Percentiles rank a stretch among this genome's conserved stretches.
phyloP scores from a whole-genome alignment of 1,139 yeast species.

The Nakaseomyces nivariensis region DNA sequence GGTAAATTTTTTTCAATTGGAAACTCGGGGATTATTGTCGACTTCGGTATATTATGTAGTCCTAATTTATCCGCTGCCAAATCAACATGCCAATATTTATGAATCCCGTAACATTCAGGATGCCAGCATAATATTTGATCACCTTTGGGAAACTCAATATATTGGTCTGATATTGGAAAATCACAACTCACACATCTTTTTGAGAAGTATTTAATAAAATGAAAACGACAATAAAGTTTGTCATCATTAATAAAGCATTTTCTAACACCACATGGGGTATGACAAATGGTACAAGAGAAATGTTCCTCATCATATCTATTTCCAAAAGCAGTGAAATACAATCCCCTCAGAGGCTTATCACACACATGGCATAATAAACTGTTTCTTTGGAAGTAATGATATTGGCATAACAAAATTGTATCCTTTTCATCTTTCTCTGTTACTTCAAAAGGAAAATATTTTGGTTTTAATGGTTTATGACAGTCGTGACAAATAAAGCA shows the following conservation, averaged over 20 bases:
- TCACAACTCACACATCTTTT: slow-evolving; percentile 90
- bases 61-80: slow-evolving; percentile 60
- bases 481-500: slow-evolving; percentile 85
- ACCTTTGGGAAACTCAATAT: slow-evolving; percentile 84
- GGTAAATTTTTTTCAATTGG: slow-evolving; percentile 15
- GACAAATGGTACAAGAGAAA: slow-evolving; percentile 84
- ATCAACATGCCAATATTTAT: slow-evolving; percentile 91
- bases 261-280: slow-evolving; percentile 78
- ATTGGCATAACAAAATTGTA: slow-evolving; percentile 79
- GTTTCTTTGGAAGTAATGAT: slow-evolving; percentile 78
- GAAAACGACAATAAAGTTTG: slow-evolving; percentile 81
- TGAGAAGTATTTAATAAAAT: slow-evolving; percentile 77
- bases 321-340: slow-evolving; percentile 89
- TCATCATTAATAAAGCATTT: slow-evolving; percentile 88
- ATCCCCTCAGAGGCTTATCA: slow-evolving; percentile 77
- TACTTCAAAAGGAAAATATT: slow-evolving; percentile 39
- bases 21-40: slow-evolving; percentile 21
- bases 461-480: slow-evolving; percentile 53
- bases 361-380: slow-evolving; percentile 79
- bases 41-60: slow-evolving; percentile 33
- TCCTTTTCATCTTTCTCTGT: slow-evolving; percentile 30
- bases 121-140: slow-evolving; percentile 98
- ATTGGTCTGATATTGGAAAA: slow-evolving; percentile 84
- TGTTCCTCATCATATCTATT: slow-evolving; percentile 91
- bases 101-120: slow-evolving; percentile 97